Base-by-base conservation (phyloP, 2,329 filamentous ascomycete species). In the Chrysoporthe deuterocubensis region DNA sequence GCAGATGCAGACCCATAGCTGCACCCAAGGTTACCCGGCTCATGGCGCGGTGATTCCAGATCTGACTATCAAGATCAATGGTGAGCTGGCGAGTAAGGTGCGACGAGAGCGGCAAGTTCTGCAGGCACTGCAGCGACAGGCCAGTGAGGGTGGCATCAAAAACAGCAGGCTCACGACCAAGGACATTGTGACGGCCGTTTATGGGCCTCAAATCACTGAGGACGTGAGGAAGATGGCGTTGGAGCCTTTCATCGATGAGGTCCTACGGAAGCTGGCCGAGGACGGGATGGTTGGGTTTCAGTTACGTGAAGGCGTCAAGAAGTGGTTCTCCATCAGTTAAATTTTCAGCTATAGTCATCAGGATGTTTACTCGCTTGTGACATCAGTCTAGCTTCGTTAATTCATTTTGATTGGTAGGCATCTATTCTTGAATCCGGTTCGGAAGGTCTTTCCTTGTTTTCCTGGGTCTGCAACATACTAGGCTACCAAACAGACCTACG, bases 191-290 rank as follows among this genome's bases (percentile, higher is more conserved):
- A 72, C 72, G 2, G 69, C 69, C 3, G 78, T 85, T 16, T 77
- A 85, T 68, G 84, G 83, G 0, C 73, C 74, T 1, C 66, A 68
- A 1, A 32, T 81, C 44, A 76, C 80, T 62, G 74, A 77, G n/a
- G 71, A 75, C 18, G 76, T 80, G 0, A 67, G 78, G 0, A 71
- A 74, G 11, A 61, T 76, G 71, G 81, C 79, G 0, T 34, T 84
- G 5, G 81, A 82, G 70, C 82, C 82, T 0, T 81, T 82, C 59
- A 78, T 78, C n/a, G 74, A 77, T 0, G 79, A 83, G 72, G 75
- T 82, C 0, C 66, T 84, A 43, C 60, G 75, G 40, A 83, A 83
- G 71, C 69, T 84, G 59, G 79, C 80, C 0, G 81, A 78, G 54
- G 81, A 83, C 70, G 74, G 76, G 0, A 78, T 73, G 59, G 81